These are phyloP conservation scores for Colletotrichum lini DNA, from an alignment of 2,329 filamentous ascomycete species.

Conservation along the genomic window DNA sequence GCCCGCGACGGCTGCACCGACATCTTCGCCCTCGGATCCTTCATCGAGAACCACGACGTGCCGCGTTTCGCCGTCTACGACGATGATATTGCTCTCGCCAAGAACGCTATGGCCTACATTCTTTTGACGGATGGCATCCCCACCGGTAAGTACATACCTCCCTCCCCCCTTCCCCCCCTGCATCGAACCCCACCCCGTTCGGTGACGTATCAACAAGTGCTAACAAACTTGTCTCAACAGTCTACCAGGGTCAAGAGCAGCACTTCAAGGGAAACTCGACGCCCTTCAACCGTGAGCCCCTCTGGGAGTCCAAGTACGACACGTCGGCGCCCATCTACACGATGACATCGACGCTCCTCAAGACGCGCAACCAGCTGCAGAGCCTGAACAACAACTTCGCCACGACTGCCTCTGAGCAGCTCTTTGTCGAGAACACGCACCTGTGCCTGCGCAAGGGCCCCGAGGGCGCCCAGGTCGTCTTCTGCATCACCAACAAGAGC, in stretches of 20 bases:
- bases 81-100: conserved; percentile 67
- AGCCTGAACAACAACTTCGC: conserved; percentile 21
- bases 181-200: not conserved
- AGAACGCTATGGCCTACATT: conserved; percentile 73
- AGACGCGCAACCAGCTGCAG: conserved; percentile 36
- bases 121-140: conserved; percentile 74
- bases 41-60: conserved; percentile 73
- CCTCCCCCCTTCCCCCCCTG: not conserved
- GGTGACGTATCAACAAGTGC: not conserved
- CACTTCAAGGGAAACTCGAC: conserved; percentile 65
- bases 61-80: conserved; percentile 64
- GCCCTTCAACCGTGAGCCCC: conserved; percentile 69
- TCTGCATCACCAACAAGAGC: conserved; percentile 42
- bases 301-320: conserved; percentile 69
- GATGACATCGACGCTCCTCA: conserved; percentile 30
- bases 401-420: conserved; percentile 37
- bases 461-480: conserved; percentile 38
- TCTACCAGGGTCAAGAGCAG: conserved; percentile 78
- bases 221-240: conserved; percentile 40
- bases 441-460: conserved; percentile 39
- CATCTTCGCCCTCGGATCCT: conserved; percentile 55
- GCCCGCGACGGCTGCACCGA: conserved; percentile 35
- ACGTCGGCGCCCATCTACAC: conserved; percentile 63
- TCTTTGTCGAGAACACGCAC: conserved; percentile 39
- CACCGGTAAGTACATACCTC: conserved; percentile 51